Evolutionary conservation across 2,329 filamentous ascomycete species (phyloP), one percentile per base, ranked within the genome.

Genomic region (Rhytidhysteron rufulum): DNA sequence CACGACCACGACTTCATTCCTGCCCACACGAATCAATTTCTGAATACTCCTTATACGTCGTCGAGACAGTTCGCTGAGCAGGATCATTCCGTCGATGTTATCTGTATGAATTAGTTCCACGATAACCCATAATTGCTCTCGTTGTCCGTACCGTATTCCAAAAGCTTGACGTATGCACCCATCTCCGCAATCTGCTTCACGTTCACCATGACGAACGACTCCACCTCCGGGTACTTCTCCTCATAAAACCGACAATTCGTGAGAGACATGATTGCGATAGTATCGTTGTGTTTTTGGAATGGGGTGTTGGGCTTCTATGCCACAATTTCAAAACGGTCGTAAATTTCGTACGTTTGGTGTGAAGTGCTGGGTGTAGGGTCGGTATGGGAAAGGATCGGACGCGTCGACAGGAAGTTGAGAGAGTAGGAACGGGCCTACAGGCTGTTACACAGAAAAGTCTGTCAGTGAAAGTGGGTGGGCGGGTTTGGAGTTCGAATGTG

Each of bases 121-220:
- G 16, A 31, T 40, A 32, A 35, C 18, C 4, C 16, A 17, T 15
- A 22, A 31, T 24, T 22, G 8, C 34, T 25, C 19, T 29, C 4
- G 16, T 20, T 3, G 27, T 25, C 30, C 40, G 18, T 41, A 63
- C 60, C 62, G 73, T 98, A 98, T 75, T 98, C 93, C 58, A 98
- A 85, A 41, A 98, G 84, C 75, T 98, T 98, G 64, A 98, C 94
- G 69, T 98, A 98, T 60, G 94, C 93, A 69, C 93, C 93, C 94
- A 98, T 98, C 73, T 98, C 94, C 69, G 93, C 93, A 66, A 98
- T 98, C 83, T 95, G 89, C 81, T 95, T 95, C 61, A 97, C 93
- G 72, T 97, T 98, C 68, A 98, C 93, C 93, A 98, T 98, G 67
- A 98, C 94, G 73, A 96, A 97, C 78, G 88, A 95, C 74, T 98